A percentile compares a stretch with the other conserved stretches of the same genome.
Conservation (phyloP, 768 basidiomycete genomes). For the Lactarius indigo region DNA sequence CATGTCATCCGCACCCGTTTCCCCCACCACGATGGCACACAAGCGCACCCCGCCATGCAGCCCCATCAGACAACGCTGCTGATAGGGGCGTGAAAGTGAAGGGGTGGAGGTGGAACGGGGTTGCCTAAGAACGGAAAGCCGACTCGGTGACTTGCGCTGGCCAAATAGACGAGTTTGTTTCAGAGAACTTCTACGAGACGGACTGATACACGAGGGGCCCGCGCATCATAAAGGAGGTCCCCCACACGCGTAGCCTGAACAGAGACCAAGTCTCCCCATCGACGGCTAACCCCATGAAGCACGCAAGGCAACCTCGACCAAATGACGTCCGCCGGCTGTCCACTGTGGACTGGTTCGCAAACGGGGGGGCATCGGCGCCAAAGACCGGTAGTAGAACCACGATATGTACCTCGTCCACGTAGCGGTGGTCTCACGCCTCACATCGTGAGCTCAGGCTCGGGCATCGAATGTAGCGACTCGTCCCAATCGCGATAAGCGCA, state of each 20-base stretch:
- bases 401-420: neutral
- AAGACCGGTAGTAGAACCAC: neutral
- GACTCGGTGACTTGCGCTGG: slow-evolving; percentile 9
- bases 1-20: slow-evolving; percentile 18
- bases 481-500: neutral
- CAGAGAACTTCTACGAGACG: neutral
- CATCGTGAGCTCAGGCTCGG: neutral
- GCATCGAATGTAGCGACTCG: neutral
- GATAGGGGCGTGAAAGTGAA: slow-evolving; percentile 15
- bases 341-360: neutral
- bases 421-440: neutral
- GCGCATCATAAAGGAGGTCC: slow-evolving; percentile 5
- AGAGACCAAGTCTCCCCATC: slow-evolving; percentile 13
- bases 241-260: slow-evolving; percentile 6
- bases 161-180: neutral
- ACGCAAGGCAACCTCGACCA: neutral
- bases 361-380: neutral
- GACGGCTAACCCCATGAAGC: slow-evolving; percentile 11
- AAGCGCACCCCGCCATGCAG: neutral
- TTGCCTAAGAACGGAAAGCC: neutral
- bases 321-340: neutral
- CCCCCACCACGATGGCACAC: slow-evolving; percentile 7
- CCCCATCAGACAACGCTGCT: slow-evolving; percentile 3
- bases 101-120: slow-evolving; percentile 7
- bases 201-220: slow-evolving; percentile 6